These are phyloP conservation scores for Phialophora verrucosa DNA, from an alignment of 2,329 filamentous ascomycete genomes.

Conservation along the genomic window DNA sequence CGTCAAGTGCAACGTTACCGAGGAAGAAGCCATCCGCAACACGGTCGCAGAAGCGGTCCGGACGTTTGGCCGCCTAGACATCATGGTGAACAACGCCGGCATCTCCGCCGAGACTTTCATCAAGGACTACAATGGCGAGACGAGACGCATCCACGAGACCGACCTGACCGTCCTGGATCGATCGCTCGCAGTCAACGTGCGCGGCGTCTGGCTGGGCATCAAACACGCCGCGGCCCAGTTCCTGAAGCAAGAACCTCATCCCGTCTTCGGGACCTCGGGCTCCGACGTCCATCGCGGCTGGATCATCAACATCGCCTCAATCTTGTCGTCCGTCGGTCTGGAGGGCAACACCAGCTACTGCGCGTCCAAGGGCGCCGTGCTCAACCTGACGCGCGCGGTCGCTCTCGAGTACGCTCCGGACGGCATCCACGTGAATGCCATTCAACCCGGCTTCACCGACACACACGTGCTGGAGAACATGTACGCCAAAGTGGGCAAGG, in stretches of 20 bases:
- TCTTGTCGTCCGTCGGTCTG: conserved; percentile 40
- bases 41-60: conserved; percentile 86
- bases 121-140: background rate
- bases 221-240: conserved; percentile 40
- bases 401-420: conserved; percentile 45
- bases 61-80: conserved; percentile 69
- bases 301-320: conserved; percentile 45
- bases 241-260: conserved; percentile 27
- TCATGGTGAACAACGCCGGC: conserved; percentile 33
- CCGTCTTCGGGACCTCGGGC: conserved; percentile 23
- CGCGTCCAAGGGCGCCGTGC: conserved; percentile 37
- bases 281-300: conserved; percentile 44
- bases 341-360: conserved; percentile 36
- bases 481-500: background rate
- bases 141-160: conserved; percentile 11
- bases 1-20: conserved; percentile 27
- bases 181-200: conserved; percentile 43
- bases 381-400: conserved; percentile 47
- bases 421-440: conserved; percentile 49
- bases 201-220: conserved; percentile 51
- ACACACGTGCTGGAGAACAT: conserved; percentile 54
- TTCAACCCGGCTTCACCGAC: conserved; percentile 79
- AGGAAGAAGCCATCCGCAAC: conserved; percentile 54
- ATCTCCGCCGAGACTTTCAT: background rate
- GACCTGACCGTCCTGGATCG: conserved; percentile 7